Conservation (phyloP, 2,329 filamentous ascomycete genomes). For the Fusarium sulawesiense region DNA sequence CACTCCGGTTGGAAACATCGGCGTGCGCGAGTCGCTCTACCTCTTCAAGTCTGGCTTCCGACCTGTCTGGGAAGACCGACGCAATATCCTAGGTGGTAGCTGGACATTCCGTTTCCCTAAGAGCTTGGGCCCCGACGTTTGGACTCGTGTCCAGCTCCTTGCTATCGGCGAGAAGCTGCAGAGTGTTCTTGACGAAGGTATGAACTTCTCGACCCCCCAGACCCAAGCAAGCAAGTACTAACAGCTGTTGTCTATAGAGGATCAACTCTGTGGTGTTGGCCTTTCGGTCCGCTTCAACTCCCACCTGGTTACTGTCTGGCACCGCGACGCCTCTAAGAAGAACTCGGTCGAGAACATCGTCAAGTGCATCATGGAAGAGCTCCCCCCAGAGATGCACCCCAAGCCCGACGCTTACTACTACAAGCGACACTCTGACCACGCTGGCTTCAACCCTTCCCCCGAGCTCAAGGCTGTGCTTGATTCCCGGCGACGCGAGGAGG, state of each 20-base stretch:
- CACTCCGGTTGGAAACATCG: conserved; percentile 79
- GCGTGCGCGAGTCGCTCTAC: conserved; percentile 81
- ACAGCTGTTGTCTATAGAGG: conserved; percentile 61
- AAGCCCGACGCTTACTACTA: conserved; percentile 82
- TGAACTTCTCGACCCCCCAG: conserved; percentile 40
- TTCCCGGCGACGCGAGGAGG: conserved; percentile 64
- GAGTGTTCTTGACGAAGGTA: conserved; percentile 76
- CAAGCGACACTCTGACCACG: conserved; percentile 90
- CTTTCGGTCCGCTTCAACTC: conserved; percentile 90
- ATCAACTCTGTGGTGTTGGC: conserved; percentile 90
- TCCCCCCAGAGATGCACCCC: conserved; percentile 78
- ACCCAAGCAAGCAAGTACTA: conserved; percentile 3
- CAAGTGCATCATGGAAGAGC: conserved; percentile 75
- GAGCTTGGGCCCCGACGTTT: conserved; percentile 76
- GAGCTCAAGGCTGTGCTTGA: conserved; percentile 68
- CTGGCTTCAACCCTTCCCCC: conserved; percentile 77
- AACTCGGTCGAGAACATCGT: conserved; percentile 81
- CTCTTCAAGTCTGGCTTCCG: conserved; percentile 82
- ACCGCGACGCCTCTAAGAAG: conserved; percentile 85
- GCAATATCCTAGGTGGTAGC: conserved; percentile 86
- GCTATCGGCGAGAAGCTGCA: conserved; percentile 87
- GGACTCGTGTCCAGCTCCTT: conserved; percentile 83
- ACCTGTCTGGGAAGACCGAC: conserved; percentile 85
- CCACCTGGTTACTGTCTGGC: conserved; percentile 91
- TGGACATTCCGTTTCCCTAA: conserved; percentile 95